Evolutionary conservation across 805 yeast species (phyloP), one percentile per base, ranked within the genome.

Genomic region (Wickerhamomyces chaumierensis): DNA sequence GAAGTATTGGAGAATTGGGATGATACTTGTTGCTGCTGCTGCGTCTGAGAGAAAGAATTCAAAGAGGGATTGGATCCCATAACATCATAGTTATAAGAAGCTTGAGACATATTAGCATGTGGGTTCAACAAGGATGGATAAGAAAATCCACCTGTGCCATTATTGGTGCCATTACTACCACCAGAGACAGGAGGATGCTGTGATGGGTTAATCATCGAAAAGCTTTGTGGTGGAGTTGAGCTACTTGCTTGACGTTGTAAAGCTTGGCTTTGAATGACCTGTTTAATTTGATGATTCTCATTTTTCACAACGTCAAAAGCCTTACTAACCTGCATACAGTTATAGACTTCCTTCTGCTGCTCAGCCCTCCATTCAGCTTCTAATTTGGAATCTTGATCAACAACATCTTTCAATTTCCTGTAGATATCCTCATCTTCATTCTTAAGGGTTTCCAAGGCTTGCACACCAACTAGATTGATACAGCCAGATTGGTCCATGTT

Each of bases 291-390:
- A 11, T 39, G 39, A 18, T 44, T 42, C 19, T 50, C 55, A 11
- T 21, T 20, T 17, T 41, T 41, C 14, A 47, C 18, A 5, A 28
- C 16, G 15, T 48, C 46, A 36, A 33, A 40, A 23, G 52, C 47
- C 15, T 48, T 49, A 18, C 53, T 46, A 27, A 56, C 45, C 15
- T 49, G 41, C 17, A 53, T 47, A 38, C 61, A 53, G 29, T 56
- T 51, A 12, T 48, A 44, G 23, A 53, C 60, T 40, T 63, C 68
- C 28, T 54, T 52, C 41, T 61, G 63, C 39, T 61, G 68, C 27
- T 55, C 48, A 2, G 62, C 60, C 45, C 63, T 56, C 68, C 67
- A 65, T 38, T 55, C 57, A 3, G 63, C 56, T 38, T 64, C 68
- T 7, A 58, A 42, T 31, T 48, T 52, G 17, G 59, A 50, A 43